Evolutionary conservation across 306 rosid genomes (phyloP), one percentile per base, ranked within the genome.

Genomic region (Ceratonia siliqua): DNA sequence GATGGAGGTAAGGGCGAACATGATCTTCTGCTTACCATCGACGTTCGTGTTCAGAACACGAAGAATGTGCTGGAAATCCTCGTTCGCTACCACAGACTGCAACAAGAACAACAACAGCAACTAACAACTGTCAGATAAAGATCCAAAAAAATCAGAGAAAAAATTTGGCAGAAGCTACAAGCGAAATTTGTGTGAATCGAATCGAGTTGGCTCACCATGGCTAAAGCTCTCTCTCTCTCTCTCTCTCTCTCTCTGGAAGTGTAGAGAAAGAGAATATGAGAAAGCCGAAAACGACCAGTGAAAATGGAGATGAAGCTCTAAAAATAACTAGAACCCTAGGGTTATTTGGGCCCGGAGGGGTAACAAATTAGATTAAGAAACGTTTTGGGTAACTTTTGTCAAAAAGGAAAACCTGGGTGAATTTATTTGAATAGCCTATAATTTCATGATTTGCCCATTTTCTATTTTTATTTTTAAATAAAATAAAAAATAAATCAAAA

Each of bases 11-110:
- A 62, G 50, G 9, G 68, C 68, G 50, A 62, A 62, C 68, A 62
- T 62, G 33, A 64, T 64, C 22, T 24, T 64, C 70, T 64, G 53
- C 53, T 64, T 64, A 13, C 70, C 70, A 39, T 64, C 70, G 0
- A 41, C 70, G 9, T 64, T 64, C 5, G 70, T 41, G 70, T 41
- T 41, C 11, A 64, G 70, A 12, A 64, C 70, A 64, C 52, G 70
- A 64, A 64, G 70, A 39, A 64, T 64, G 36, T 64, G 70, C 70
- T 64, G 70, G 24, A 64, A 64, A 14, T 64, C 53, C 17, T 38
- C 68, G 49, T 62, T 62, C 49, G 50, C 30, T 38, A 62, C 68
- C 22, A 62, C 18, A 62, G 68, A 62, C 68, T 62, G 48, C 30
- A 17, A 3, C 12, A 62, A 3, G 13, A 33, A 9, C 14, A 36